A percentile compares a stretch with the other conserved stretches of the same genome.
Evolutionary conservation across 176 grass and related monocot species (phyloP).

Genomic region (Avena atlantica): DNA sequence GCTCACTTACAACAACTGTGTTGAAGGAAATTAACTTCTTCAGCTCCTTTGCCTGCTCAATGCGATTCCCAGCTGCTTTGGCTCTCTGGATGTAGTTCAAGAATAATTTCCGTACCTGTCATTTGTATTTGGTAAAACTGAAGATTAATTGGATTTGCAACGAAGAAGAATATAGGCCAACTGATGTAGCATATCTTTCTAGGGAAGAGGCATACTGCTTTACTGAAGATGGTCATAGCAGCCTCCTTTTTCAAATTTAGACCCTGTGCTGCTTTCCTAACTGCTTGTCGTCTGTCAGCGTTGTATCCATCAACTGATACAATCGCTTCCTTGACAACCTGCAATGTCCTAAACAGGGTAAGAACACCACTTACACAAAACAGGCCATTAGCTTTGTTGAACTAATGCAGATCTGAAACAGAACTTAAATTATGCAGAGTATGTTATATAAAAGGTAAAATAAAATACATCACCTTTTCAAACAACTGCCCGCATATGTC

Average conservation of each 20-base stretch:
- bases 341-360: conserved; percentile 44
- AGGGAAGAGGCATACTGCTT: conserved; percentile 70
- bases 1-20: conserved; percentile 72
- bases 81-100: conserved; percentile 78
- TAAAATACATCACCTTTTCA: conserved; percentile 77
- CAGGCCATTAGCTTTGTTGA: conserved; percentile 29
- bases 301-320: conserved; percentile 86
- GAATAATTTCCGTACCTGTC: conserved; percentile 79
- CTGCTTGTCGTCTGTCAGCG: conserved; percentile 64
- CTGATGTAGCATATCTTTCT: conserved; percentile 13
- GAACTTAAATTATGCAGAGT: conserved; percentile 28
- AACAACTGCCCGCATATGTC: conserved; percentile 92
- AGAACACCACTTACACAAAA: conserved; percentile 44
- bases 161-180: conserved; percentile 35
- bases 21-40: conserved; percentile 94
- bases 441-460: conserved; percentile 23
- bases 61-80: conserved; percentile 73
- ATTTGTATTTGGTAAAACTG: conserved; percentile 41
- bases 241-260: conserved; percentile 81
- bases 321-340: conserved; percentile 87
- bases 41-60: conserved; percentile 91
- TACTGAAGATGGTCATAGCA: conserved; percentile 89
- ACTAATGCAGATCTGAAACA: conserved; percentile 23
- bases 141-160: conserved; percentile 25
- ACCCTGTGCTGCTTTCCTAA: conserved; percentile 85